phyloP scores from a whole-genome alignment of 1,284 basidiomycete species.

The Ustilago nuda region DNA sequence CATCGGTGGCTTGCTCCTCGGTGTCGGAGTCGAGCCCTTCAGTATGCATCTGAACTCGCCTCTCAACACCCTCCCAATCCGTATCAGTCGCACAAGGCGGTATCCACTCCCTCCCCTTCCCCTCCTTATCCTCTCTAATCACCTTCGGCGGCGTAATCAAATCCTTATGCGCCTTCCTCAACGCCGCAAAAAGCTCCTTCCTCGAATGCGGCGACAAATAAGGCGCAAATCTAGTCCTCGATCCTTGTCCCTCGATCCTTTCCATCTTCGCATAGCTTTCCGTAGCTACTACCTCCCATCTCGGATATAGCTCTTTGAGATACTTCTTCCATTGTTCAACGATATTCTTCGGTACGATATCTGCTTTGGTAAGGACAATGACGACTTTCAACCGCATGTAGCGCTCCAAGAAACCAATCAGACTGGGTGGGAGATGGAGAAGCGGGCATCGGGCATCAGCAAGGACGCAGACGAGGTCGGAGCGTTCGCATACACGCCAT shows the following conservation, averaged over 20 bases:
- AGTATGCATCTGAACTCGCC: constrained; percentile 41
- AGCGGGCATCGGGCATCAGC: constrained; percentile 86
- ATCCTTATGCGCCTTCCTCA: constrained; percentile 78
- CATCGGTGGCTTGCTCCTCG: background rate
- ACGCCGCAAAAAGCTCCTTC: constrained; percentile 74
- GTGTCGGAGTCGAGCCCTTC: constrained; percentile 15
- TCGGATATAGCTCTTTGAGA: constrained; percentile 40
- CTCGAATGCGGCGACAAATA: constrained; percentile 46
- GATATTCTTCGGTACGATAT: constrained; percentile 49
- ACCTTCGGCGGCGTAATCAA: constrained; percentile 78
- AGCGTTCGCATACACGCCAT: constrained; percentile 71
- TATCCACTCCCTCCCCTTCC: constrained; percentile 76
- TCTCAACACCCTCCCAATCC: constrained; percentile 53
- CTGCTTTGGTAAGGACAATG: constrained; percentile 58
- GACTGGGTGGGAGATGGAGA: constrained; percentile 73
- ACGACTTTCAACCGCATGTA: constrained; percentile 72
- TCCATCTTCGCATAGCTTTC: constrained; percentile 53
- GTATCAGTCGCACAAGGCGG: constrained; percentile 70
- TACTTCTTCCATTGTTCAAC: constrained; percentile 46
- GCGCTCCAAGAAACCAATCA: constrained; percentile 71
- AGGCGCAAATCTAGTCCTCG: constrained; percentile 43
- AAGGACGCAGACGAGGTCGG: constrained; percentile 83
- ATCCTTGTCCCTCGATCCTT: constrained; percentile 53
- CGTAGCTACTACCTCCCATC: constrained; percentile 53
- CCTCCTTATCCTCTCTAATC: constrained; percentile 73